These are phyloP conservation scores for Kuraishia capsulata DNA, from an alignment of 805 yeast species.

Conservation along the genomic window DNA sequence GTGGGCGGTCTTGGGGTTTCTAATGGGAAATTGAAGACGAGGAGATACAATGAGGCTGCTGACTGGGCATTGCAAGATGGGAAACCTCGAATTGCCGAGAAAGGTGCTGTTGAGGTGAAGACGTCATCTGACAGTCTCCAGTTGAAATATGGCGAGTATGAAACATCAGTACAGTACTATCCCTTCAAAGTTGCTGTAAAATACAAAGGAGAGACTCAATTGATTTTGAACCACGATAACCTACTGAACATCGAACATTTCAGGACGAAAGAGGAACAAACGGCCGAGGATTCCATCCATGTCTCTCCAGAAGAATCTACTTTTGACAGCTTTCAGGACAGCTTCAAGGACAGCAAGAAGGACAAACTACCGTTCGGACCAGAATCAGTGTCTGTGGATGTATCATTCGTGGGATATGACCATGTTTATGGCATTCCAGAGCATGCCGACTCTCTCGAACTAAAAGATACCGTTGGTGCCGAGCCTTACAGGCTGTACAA, in stretches of 20 bases:
- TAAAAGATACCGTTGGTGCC: slow-evolving; percentile 54
- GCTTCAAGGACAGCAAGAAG: slow-evolving; percentile 52
- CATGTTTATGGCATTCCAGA: slow-evolving; percentile 94
- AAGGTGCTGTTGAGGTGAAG: slow-evolving; percentile 13
- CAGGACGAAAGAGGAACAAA: slow-evolving; percentile 38
- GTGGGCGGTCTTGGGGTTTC: neutral
- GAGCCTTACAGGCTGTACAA: slow-evolving; percentile 86
- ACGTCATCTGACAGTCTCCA: slow-evolving; percentile 11
- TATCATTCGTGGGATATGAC: slow-evolving; percentile 48
- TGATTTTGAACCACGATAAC: slow-evolving; percentile 59
- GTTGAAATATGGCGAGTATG: slow-evolving; percentile 26
- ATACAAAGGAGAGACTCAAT: slow-evolving; percentile 33
- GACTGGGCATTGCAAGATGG: slow-evolving; percentile 42
- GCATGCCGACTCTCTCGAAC: slow-evolving; percentile 74
- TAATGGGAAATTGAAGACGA: slow-evolving; percentile 22
- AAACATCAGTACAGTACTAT: slow-evolving; percentile 30
- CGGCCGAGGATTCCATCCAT: slow-evolving; percentile 25
- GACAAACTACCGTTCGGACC: slow-evolving; percentile 80
- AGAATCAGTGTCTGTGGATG: slow-evolving; percentile 79
- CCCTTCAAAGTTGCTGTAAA: slow-evolving; percentile 44
- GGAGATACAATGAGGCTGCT: slow-evolving; percentile 52
- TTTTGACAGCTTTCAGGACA: slow-evolving; percentile 61
- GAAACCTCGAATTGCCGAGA: slow-evolving; percentile 12
- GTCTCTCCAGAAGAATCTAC: slow-evolving; percentile 51
- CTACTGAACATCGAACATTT: slow-evolving; percentile 80